phyloP scores from a whole-genome alignment of 2,329 filamentous ascomycete species.

The Fusarium sp. region DNA sequence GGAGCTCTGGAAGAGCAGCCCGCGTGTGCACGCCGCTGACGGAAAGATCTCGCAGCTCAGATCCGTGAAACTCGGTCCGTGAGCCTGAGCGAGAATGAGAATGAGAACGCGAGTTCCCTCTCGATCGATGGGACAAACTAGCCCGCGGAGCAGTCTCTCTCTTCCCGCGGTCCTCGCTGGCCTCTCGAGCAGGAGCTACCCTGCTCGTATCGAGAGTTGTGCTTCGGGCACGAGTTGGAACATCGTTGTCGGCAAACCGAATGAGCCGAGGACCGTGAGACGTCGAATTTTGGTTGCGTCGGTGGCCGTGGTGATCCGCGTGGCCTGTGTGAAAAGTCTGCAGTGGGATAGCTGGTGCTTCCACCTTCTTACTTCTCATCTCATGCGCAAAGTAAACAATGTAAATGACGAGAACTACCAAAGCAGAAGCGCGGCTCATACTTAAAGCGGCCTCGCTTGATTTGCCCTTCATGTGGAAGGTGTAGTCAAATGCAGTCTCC shows the following conservation, averaged over 20 bases:
- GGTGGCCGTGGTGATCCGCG: slow-evolving; percentile 6
- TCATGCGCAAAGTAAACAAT: slow-evolving; percentile 81
- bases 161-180: slow-evolving; percentile 7
- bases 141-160: slow-evolving; percentile 16
- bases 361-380: slow-evolving; percentile 71
- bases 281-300: slow-evolving; percentile 19
- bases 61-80: slow-evolving; percentile 36
- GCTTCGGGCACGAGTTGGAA: slow-evolving; percentile 26
- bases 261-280: slow-evolving; percentile 45
- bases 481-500: slow-evolving; percentile 58
- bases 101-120: slow-evolving; percentile 45
- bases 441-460: slow-evolving; percentile 74
- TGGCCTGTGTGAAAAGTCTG: slow-evolving; percentile 66
- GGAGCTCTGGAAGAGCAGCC: slow-evolving; percentile 10
- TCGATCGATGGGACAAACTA: slow-evolving; percentile 39
- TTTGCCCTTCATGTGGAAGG: slow-evolving; percentile 67
- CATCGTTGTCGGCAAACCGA: slow-evolving; percentile 49
- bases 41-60: slow-evolving; percentile 43
- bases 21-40: slow-evolving; percentile 26
- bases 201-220: slow-evolving; percentile 31
- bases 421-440: slow-evolving; percentile 81
- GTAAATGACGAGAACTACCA: slow-evolving; percentile 80
- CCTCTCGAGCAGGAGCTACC: slow-evolving; percentile 5
- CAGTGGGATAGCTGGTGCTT: slow-evolving; percentile 79
- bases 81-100: slow-evolving; percentile 38